These are phyloP conservation scores for Silene coronaria DNA, from an alignment of 179 eudicot genomes.

Conservation along the genomic window DNA sequence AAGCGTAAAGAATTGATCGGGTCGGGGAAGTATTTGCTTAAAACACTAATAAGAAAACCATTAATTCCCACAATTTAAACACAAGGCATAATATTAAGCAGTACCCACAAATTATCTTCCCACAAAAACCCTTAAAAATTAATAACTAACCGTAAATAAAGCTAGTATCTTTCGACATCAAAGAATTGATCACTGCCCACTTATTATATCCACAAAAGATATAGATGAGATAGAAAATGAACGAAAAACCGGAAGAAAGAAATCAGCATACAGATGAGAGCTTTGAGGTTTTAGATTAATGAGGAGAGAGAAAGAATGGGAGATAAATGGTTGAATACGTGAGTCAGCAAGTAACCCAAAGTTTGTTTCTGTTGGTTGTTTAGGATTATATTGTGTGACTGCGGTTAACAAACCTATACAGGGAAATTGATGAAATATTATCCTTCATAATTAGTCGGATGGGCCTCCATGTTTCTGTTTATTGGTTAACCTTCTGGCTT, in stretches of 20 bases:
- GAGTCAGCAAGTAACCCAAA: background rate
- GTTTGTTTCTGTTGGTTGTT: too few relatives aligned
- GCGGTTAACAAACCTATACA: too few relatives aligned
- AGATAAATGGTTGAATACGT: background rate
- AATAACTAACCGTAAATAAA: too few relatives aligned
- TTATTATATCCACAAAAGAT: background rate
- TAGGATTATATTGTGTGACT: too few relatives aligned
- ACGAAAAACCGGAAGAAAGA: slow-evolving; percentile 2
- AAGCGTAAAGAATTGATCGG: too few relatives aligned
- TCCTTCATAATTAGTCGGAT: too few relatives aligned
- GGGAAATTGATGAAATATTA: too few relatives aligned
- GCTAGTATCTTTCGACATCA: background rate
- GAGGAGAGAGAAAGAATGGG: background rate
- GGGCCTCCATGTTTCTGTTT: background rate
- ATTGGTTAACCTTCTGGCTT: background rate
- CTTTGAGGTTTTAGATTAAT: slow-evolving; percentile 10
- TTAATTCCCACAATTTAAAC: too few relatives aligned
- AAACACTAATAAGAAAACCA: background rate
- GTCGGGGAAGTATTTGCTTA: background rate
- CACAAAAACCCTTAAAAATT: background rate
- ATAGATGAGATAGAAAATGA: background rate
- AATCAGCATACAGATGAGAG: slow-evolving; percentile 5
- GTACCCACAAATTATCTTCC: slow-evolving; percentile 4
- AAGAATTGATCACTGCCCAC: slow-evolving; percentile 12
- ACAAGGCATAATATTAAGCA: background rate